Evolutionary conservation across 257 asterid genomes (phyloP), one percentile per base, ranked within the genome.

Genomic region (Sherardia arvensis): DNA sequence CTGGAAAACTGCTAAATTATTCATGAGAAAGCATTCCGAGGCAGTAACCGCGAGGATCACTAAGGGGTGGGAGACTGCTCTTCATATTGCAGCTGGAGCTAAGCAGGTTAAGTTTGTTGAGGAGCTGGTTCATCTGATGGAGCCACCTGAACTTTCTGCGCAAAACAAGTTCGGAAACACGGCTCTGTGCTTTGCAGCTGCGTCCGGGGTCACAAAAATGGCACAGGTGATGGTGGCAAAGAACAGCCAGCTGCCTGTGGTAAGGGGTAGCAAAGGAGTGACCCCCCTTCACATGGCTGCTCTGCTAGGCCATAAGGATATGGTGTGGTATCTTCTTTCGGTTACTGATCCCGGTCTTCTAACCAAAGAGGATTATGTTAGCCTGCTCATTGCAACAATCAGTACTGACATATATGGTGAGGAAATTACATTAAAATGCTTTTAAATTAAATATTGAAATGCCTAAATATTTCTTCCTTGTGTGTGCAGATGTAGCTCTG

Each of bases 201-300:
- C 80, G 5, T 72, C 80, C 0, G 80, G 80, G 47, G 57, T 65
- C 6, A 65, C 72, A n/a, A 60, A 59, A 36, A 59, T 76, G 1
- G 80, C 80, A 49, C 59, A 68, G 45, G 66, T 64, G 30, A 71
- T 76, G 80, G 80, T 76, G 47, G 56, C 12, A 34, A 76, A 71
- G 67, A 68, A 65, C 67, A 62, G 12, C 3, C 4, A 4, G 51
- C 27, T 76, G 63, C 77, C 80, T 22, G 64, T 71, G 63, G 60
- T 71, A 4, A 76, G 80, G 65, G 80, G 80, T 22, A 76, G 80
- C 54, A 71, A 76, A 65, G 80, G 77, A 65, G 80, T 72, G 0
- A 68, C 68, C 5, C 77, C 80, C 53, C 72, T 76, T 62, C 69
- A 76, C 70, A 76, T 76, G 80, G 80, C 80, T 28, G 80, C 80